Base-by-base conservation (phyloP, 2,329 filamentous ascomycete species). In the Paraphaeosphaeria sporulosa region DNA sequence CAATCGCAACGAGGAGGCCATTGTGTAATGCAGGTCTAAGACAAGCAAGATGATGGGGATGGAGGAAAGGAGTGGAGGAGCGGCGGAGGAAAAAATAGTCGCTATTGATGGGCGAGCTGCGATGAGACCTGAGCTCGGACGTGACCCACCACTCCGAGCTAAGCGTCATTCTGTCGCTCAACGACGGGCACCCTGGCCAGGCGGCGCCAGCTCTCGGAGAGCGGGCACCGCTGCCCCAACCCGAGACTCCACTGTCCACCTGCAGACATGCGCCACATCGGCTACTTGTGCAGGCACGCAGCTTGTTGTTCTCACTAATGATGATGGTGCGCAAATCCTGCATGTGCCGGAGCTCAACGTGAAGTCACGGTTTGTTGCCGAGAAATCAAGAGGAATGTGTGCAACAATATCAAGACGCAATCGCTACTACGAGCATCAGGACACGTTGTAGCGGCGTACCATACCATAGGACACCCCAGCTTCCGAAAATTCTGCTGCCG, bases 1-100 rank as follows among this genome's bases (percentile, higher is more conserved):
- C 77, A 96, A 82, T 85, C 92, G 90, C 79, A 95, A 83, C 79
- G 92, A 87, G 77, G 92, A 89, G 79, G 93, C 90, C 92, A 97
- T 97, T 83, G 82, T 87, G 15, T 71, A 73, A 69, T 74, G 73
- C 71, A 68, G 9, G 64, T 57, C 61, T 44, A 30, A 55, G 58
- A 42, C 61, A 64, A 65, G 61, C 59, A 67, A 68, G 65, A 71
- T 69, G 70, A 72, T 64, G 60, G 58, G 59, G 64, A 63, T 64
- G 73, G 70, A 72, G 70, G 71, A 71, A 70, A 66, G 65, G 75
- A 73, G 76, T 71, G 75, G 71, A 76, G 63, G 67, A 61, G 38
- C 36, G n/a, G 63, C 59, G 61, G 63, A 65, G 64, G 67, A 66
- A 71, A 70, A 78, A 65, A 64, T 66, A 70, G 64, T 66, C 62